These are phyloP conservation scores for Hyaloscypha variabilis DNA, from an alignment of 495 filamentous ascomycete species.

Conservation along the genomic window DNA sequence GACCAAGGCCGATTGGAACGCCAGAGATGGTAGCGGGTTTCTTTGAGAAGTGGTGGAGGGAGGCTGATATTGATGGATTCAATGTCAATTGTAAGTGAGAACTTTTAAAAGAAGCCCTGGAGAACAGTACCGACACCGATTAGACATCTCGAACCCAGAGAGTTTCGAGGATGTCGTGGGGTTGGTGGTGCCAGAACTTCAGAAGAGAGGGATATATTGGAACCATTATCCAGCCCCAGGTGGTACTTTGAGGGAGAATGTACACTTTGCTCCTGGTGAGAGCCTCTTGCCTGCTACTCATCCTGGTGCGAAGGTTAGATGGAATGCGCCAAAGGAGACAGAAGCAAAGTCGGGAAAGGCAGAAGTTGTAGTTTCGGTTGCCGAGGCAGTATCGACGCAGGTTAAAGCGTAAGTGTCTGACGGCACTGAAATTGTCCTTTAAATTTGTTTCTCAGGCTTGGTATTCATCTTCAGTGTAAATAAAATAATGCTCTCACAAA, in stretches of 20 bases:
- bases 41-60: slow-evolving; percentile 44
- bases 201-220: slow-evolving; percentile 55
- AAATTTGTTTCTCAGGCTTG: too few relatives aligned
- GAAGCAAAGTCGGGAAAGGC: too few relatives aligned
- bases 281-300: slow-evolving; percentile 34
- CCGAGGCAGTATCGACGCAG: too few relatives aligned
- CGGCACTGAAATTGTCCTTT: too few relatives aligned
- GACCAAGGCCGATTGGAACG: too few relatives aligned
- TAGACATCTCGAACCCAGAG: too few relatives aligned
- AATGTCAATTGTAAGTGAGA: slow-evolving; percentile 33
- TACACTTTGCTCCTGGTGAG: slow-evolving; percentile 36
- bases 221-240: slow-evolving; percentile 48
- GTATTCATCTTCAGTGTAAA: too few relatives aligned
- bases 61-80: too few relatives aligned
- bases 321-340: slow-evolving; percentile 23
- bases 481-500: too few relatives aligned
- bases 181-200: slow-evolving; percentile 61
- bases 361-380: too few relatives aligned
- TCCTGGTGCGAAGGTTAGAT: slow-evolving; percentile 37
- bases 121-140: too few relatives aligned
- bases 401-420: too few relatives aligned
- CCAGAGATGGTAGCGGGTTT: slow-evolving; percentile 20
- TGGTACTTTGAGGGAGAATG: slow-evolving; percentile 54
- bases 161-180: slow-evolving; percentile 51
- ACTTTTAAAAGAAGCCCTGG: slow-evolving; percentile 44